Percentiles rank a stretch among this genome's conserved stretches.
phyloP scores from a whole-genome alignment of 345 rosid genomes.

The rapeseed (Brassica napus) region DNA sequence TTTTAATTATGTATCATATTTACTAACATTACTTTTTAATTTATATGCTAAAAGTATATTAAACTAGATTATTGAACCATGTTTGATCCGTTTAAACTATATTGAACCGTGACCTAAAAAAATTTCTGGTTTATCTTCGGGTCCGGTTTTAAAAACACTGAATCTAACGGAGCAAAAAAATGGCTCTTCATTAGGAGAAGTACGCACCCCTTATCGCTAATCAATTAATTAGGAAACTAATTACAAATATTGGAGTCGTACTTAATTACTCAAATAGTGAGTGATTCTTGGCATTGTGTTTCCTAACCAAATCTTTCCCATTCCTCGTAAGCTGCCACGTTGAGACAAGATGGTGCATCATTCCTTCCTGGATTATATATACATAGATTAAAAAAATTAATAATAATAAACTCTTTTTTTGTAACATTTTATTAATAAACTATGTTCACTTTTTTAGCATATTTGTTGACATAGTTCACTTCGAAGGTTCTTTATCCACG shows the following conservation, averaged over 20 bases:
- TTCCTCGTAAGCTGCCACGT: constrained; percentile 26
- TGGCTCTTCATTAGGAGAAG: constrained; percentile 7
- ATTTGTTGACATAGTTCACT: no score
- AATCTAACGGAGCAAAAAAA: no score
- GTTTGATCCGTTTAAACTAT: no score
- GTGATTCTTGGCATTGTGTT: constrained; percentile 34
- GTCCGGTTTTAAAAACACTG: no score
- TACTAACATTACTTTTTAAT: no score
- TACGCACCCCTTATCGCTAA: constrained; percentile 12
- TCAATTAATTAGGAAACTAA: constrained; percentile 9
- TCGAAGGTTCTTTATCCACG: not conserved
- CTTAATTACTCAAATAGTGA: constrained; percentile 10
- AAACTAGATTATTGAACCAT: no score
- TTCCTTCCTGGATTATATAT: not conserved
- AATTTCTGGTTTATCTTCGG: no score
- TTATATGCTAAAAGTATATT: no score
- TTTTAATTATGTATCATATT: no score
- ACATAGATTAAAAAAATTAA: not conserved
- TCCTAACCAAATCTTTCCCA: constrained; percentile 28
- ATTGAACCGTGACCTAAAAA: no score
- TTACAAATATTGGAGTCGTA: constrained; percentile 8
- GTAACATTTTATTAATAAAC: no score
- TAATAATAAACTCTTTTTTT: not conserved
- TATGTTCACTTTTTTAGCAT: not conserved
- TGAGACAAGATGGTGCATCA: not conserved